Evolutionary conservation across 2,329 filamentous ascomycete species (phyloP).

Genomic region (Proliferodiscus dingleyae): DNA sequence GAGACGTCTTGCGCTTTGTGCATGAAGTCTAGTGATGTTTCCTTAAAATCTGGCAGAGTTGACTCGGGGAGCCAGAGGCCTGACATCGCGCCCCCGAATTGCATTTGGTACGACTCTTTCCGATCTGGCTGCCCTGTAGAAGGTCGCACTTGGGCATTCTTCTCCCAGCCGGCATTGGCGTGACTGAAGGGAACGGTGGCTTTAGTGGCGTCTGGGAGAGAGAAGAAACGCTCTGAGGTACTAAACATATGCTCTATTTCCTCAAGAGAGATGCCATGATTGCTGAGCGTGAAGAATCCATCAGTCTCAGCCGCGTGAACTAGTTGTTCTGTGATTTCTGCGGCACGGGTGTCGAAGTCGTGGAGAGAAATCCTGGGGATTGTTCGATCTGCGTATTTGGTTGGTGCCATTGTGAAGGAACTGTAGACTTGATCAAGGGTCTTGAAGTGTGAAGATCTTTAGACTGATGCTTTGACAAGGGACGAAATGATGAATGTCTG

Average conservation of each 20-base stretch:
- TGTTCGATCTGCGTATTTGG: slow-evolving; percentile 22
- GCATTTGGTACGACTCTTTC: slow-evolving; percentile 56
- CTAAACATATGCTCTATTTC: slow-evolving; percentile 41
- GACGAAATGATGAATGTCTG: neutral
- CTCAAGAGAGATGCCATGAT: slow-evolving; percentile 39
- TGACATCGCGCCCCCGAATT: slow-evolving; percentile 39
- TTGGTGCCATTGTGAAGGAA: slow-evolving; percentile 15
- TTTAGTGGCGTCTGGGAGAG: slow-evolving; percentile 44
- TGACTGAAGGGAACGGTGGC: slow-evolving; percentile 45
- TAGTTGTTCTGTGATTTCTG: slow-evolving; percentile 48
- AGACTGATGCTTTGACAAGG: neutral
- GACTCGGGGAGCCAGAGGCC: slow-evolving; percentile 31
- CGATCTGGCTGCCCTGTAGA: slow-evolving; percentile 50
- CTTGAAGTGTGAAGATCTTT: neutral
- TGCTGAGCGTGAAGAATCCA: slow-evolving; percentile 52
- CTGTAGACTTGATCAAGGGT: neutral
- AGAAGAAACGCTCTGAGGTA: slow-evolving; percentile 45
- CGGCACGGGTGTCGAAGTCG: slow-evolving; percentile 41
- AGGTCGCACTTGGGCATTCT: slow-evolving; percentile 49
- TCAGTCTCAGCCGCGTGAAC: slow-evolving; percentile 51
- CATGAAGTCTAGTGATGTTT: slow-evolving; percentile 34
- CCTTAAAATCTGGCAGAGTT: slow-evolving; percentile 44
- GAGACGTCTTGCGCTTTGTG: slow-evolving; percentile 37
- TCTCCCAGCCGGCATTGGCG: slow-evolving; percentile 48
- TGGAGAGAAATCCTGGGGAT: slow-evolving; percentile 10